phyloP scores from a whole-genome alignment of 1,139 yeast species.

The Blastobotrys arbuscula region DNA sequence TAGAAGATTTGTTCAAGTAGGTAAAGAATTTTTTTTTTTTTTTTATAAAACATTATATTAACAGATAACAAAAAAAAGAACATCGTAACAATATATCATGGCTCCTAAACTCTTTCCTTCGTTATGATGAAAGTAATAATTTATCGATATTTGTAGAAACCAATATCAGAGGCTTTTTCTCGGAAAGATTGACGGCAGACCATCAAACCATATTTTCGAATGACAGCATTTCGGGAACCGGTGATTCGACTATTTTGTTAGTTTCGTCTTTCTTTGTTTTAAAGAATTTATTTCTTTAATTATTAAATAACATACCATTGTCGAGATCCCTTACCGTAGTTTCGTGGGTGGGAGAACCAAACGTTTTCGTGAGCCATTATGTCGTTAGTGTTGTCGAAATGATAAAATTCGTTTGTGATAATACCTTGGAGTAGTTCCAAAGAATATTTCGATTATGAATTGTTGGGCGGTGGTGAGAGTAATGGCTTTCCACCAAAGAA shows the following conservation, averaged over 20 bases:
- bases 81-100: not conserved
- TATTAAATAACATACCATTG: constrained; percentile 63
- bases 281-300: not conserved
- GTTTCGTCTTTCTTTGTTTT: constrained; percentile 4
- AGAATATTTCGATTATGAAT: too few species aligned
- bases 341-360: constrained; percentile 99
- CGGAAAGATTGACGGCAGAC: constrained; percentile 99
- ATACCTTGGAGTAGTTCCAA: not conserved
- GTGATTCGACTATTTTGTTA: constrained; percentile 67
- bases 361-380: constrained; percentile 99
- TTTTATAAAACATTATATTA: constrained; percentile 3
- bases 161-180: constrained; percentile 98
- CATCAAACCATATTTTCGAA: constrained; percentile 99
- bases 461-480: too few species aligned
- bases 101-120: not conserved
- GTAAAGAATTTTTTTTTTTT: constrained; percentile 1
- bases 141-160: constrained; percentile 99
- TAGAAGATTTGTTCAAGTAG: constrained; percentile 9
- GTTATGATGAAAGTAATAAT: constrained; percentile 13
- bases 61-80: not conserved
- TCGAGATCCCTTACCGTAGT: constrained; percentile 99
- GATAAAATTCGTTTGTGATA: not conserved
- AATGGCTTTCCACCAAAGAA: too few species aligned
- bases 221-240: constrained; percentile 97
- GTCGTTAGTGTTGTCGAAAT: constrained; percentile 25